Evolutionary conservation across 306 rosid species (phyloP).

Genomic region (Quercus bicolor): DNA sequence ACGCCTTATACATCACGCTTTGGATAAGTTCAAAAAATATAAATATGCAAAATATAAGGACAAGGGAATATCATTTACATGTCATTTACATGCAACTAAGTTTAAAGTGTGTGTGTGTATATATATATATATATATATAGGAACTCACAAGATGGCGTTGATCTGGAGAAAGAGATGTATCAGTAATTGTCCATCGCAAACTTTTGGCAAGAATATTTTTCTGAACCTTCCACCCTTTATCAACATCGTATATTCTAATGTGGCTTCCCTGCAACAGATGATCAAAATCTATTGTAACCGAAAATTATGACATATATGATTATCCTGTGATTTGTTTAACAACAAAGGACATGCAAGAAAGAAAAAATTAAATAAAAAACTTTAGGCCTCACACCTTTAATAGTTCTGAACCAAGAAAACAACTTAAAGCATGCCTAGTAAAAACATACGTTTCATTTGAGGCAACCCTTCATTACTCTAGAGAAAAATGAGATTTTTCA

Average conservation of each 20-base stretch:
- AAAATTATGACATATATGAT: background rate
- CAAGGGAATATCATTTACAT: background rate
- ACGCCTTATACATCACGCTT: background rate
- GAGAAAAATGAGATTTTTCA: background rate
- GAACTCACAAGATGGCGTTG: constrained; percentile 71
- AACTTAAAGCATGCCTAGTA: background rate
- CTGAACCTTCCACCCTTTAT: constrained; percentile 71
- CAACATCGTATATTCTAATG: constrained; percentile 82
- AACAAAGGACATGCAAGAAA: background rate
- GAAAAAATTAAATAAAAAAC: background rate
- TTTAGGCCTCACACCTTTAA: background rate
- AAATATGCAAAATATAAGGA: background rate
- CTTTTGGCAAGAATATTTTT: constrained; percentile 77
- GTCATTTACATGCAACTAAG: background rate
- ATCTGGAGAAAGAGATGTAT: constrained; percentile 89
- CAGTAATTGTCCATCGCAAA: constrained; percentile 91
- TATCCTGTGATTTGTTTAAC: background rate
- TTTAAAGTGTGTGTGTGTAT: background rate
- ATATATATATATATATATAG: background rate
- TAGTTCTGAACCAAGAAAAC: constrained; percentile 8
- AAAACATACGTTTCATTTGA: background rate
- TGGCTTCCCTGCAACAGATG: constrained; percentile 59
- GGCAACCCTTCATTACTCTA: background rate
- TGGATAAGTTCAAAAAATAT: background rate
- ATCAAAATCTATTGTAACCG: background rate